phyloP scores from a whole-genome alignment of 2,329 filamentous ascomycete species.

The Pseudogymnoascus sp. region DNA sequence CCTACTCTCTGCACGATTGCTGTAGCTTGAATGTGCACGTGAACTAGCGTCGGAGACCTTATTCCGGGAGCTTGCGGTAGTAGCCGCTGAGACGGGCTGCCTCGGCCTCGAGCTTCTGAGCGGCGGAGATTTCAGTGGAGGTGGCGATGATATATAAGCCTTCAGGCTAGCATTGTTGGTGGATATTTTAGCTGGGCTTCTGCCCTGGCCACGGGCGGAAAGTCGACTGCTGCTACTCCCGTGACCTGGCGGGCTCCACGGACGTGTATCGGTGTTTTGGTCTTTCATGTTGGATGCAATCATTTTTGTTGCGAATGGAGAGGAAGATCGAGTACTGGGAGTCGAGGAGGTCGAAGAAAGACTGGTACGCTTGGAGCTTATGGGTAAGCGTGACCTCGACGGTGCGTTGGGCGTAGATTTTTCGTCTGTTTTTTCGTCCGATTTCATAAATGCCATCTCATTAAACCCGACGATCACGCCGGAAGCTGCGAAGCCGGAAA shows the following conservation, averaged over 20 bases:
- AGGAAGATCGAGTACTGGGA: constrained; percentile 49
- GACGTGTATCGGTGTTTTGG: constrained; percentile 21
- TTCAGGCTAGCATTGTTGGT: constrained; percentile 53
- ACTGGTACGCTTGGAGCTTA: constrained; percentile 24
- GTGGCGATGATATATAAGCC: constrained; percentile 65
- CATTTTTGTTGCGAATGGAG: constrained; percentile 43
- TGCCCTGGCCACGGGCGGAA: constrained; percentile 21
- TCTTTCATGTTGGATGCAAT: constrained; percentile 32
- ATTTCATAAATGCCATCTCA: background rate
- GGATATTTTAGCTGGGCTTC: constrained; percentile 17
- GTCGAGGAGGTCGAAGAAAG: constrained; percentile 42
- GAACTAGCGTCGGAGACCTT: constrained; percentile 35
- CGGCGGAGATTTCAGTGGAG: constrained; percentile 68
- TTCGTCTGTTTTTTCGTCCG: background rate
- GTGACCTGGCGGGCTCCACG: constrained; percentile 24
- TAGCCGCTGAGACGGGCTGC: constrained; percentile 68
- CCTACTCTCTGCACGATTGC: constrained; percentile 24
- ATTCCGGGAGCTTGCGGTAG: constrained; percentile 62
- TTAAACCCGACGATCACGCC: background rate
- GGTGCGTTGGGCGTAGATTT: background rate
- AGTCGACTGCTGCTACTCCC: constrained; percentile 26
- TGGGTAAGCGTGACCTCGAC: constrained; percentile 22
- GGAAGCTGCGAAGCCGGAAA: constrained; percentile 32
- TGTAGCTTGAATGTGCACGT: constrained; percentile 8
- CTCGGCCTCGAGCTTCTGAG: constrained; percentile 76